Conservation (phyloP, 192 early-diverging fungal genomes). For the Allomyces arbusculus region DNA sequence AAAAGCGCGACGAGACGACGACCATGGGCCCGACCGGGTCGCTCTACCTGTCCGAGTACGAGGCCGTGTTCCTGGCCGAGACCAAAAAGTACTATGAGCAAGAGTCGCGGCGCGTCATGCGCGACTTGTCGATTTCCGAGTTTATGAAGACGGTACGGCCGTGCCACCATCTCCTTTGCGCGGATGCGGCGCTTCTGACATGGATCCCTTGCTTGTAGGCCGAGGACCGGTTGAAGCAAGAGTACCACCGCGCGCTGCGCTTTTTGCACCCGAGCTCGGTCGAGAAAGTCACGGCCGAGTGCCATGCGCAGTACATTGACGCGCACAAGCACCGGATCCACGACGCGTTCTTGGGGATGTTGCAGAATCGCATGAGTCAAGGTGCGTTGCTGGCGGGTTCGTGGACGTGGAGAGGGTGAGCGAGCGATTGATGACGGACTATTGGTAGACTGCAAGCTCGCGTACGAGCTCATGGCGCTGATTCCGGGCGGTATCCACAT, state of each 20-base stretch:
- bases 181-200: background rate
- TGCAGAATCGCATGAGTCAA: slow-evolving; percentile 32
- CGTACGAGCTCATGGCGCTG: slow-evolving; percentile 40
- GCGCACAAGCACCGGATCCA: slow-evolving; percentile 40
- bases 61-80: slow-evolving; percentile 41
- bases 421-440: too few species aligned
- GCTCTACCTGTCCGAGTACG: slow-evolving; percentile 61
- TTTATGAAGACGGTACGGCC: slow-evolving; percentile 42
- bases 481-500: slow-evolving; percentile 39
- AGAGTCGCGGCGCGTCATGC: slow-evolving; percentile 37
- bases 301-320: slow-evolving; percentile 50
- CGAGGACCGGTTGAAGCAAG: slow-evolving; percentile 34
- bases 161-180: background rate
- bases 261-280: slow-evolving; percentile 46
- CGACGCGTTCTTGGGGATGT: slow-evolving; percentile 47
- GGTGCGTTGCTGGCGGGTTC: slow-evolving; percentile 14
- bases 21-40: background rate
- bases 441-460: slow-evolving; percentile 37
- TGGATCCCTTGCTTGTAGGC: slow-evolving; percentile 12
- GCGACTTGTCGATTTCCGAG: slow-evolving; percentile 32
- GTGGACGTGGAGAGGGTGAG: background rate
- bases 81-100: slow-evolving; percentile 45
- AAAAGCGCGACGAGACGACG: background rate
- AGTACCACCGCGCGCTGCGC: slow-evolving; percentile 31
- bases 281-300: slow-evolving; percentile 46